These are phyloP conservation scores for Bacidia rubella DNA, from an alignment of 495 filamentous ascomycete species.

Conservation along the genomic window DNA sequence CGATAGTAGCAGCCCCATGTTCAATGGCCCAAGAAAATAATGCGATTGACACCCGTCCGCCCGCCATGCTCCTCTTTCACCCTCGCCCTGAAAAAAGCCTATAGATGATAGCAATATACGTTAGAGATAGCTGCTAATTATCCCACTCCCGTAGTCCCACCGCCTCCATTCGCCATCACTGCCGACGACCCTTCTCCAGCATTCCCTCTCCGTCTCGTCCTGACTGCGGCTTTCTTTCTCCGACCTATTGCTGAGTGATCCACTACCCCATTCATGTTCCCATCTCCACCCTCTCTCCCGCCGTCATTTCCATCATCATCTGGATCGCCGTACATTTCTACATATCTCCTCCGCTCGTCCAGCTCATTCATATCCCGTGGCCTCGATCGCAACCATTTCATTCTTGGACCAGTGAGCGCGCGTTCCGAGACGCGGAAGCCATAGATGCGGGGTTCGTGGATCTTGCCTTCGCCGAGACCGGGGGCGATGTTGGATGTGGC, in stretches of 20 bases:
- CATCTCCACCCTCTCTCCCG: slow-evolving; percentile 30
- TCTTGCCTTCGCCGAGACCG: slow-evolving; percentile 64
- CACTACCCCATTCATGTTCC: slow-evolving; percentile 39
- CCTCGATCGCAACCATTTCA: slow-evolving; percentile 88
- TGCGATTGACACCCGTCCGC: not conserved
- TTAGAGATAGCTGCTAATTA: too few relatives aligned
- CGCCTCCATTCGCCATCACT: not conserved
- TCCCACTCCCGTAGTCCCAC: not conserved
- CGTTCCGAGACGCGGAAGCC: slow-evolving; percentile 87
- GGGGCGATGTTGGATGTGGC: slow-evolving; percentile 71
- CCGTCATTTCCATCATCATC: slow-evolving; percentile 25
- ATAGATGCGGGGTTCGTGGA: slow-evolving; percentile 94
- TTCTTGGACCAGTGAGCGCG: slow-evolving; percentile 74
- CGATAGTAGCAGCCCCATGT: not conserved
- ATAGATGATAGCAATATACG: too few relatives aligned
- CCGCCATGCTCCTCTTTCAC: not conserved
- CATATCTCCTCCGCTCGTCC: slow-evolving; percentile 57
- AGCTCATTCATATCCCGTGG: slow-evolving; percentile 66
- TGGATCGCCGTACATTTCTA: slow-evolving; percentile 20
- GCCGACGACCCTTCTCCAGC: not conserved
- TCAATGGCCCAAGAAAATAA: not conserved
- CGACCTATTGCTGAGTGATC: slow-evolving; percentile 27
- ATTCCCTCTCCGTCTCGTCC: slow-evolving; percentile 26
- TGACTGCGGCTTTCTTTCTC: slow-evolving; percentile 40
- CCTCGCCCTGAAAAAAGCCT: too few relatives aligned